These are phyloP conservation scores for Verbascum thapsus DNA, from an alignment of 257 asterid species.

Conservation along the genomic window DNA sequence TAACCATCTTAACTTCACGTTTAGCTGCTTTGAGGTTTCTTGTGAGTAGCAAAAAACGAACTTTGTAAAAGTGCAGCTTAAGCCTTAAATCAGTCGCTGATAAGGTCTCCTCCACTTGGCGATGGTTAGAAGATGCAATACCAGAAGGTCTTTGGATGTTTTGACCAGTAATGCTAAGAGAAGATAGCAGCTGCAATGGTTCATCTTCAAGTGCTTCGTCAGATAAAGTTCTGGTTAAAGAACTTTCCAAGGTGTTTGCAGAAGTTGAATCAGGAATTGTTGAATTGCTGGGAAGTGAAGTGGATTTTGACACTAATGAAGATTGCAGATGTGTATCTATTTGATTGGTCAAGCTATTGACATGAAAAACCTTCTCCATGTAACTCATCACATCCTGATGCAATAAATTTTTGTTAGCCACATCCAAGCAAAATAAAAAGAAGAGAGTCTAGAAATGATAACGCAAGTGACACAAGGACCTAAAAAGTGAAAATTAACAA, in stretches of 20 bases:
- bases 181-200: slow-evolving; percentile 60
- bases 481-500: slow-evolving; percentile 2
- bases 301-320: slow-evolving; percentile 46
- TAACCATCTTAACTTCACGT: slow-evolving; percentile 90
- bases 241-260: slow-evolving; percentile 50
- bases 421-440: slow-evolving; percentile 5
- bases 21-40: slow-evolving; percentile 87
- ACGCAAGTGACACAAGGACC: slow-evolving; percentile 5
- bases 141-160: slow-evolving; percentile 55
- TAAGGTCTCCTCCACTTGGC: slow-evolving; percentile 60
- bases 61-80: slow-evolving; percentile 80
- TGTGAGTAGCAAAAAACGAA: slow-evolving; percentile 67
- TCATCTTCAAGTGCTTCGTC: slow-evolving; percentile 90
- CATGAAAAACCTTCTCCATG: slow-evolving; percentile 78
- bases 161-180: slow-evolving; percentile 56
- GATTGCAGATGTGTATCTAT: slow-evolving; percentile 60
- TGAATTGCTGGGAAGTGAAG: slow-evolving; percentile 48
- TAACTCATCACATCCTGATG: slow-evolving; percentile 86
- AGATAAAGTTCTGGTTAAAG: slow-evolving; percentile 63
- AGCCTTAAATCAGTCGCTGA: slow-evolving; percentile 65
- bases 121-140: slow-evolving; percentile 56
- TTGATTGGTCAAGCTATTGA: slow-evolving; percentile 58
- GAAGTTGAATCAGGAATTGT: slow-evolving; percentile 46
- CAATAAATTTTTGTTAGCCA: slow-evolving; percentile 32
- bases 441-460: slow-evolving; percentile 8